Base-by-base conservation (phyloP, 495 filamentous ascomycete genomes). In the Rhizodiscina lignyota region DNA sequence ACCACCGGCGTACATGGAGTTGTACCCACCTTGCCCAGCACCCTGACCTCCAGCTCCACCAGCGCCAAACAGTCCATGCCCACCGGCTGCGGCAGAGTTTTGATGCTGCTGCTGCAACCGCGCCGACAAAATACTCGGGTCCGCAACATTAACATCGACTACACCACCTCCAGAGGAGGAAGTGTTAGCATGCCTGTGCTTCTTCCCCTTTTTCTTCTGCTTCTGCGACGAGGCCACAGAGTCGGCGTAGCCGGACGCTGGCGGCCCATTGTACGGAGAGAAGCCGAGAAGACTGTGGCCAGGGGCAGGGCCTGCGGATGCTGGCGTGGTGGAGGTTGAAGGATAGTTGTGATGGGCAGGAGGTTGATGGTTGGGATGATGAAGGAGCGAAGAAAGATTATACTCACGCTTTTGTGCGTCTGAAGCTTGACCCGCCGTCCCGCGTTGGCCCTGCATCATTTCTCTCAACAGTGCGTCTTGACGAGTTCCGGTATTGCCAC, bases 141-240 rank as follows among this genome's bases (percentile, higher is more conserved):
- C 85, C 68, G 80, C 81, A 85, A 92, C 80, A 86, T 94, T 83
- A 68, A 91, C 84, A 70, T 79, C 83, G 77, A 75, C 74, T 67
- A 78, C 83, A 76, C 76, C 74, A 67, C 83, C 83, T 71, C 83
- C 83, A 72, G 82, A 87, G 75, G 84, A 89, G 80, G 84, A 92
- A 87, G 85, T 92, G 81, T 92, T 91, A 89, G 85, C 85, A 78
- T 93, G 83, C 77, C 83, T 91, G 67, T 91, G 84, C 79, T 91
- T 89, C 76, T 91, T 92, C 73, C 82, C 83, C 80, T 93, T 92
- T 81, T 92, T 93, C 81, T 89, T 93, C 74, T 85, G 5, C 77
- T 92, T 92, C 66, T 71, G 68, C 55, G 75, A 72, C 62, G 13
- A 6, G 17, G 15, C 6, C 17, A 74, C 78, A 68, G 74, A 72